These are phyloP conservation scores for Scedosporium boydii DNA, from an alignment of 2,329 filamentous ascomycete species.

Conservation along the genomic window DNA sequence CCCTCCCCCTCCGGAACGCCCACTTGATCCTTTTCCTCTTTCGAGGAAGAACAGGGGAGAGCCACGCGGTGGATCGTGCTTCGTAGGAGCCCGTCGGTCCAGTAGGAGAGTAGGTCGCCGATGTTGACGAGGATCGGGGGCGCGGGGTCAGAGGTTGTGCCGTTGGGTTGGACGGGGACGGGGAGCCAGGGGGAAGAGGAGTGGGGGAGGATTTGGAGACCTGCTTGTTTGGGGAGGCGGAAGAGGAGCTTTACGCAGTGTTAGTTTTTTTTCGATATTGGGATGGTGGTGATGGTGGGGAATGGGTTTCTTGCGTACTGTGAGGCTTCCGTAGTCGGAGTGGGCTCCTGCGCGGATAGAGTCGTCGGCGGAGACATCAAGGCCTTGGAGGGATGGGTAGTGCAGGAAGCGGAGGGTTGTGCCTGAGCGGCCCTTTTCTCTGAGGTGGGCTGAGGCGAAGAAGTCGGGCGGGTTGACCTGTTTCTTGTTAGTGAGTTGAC, in stretches of 20 bases:
- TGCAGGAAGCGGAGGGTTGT: constrained; percentile 62
- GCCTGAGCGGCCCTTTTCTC: constrained; percentile 35
- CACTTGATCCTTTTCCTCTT: background rate
- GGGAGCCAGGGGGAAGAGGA: constrained; percentile 43
- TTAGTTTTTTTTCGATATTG: constrained; percentile 3
- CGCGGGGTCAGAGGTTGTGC: constrained; percentile 45
- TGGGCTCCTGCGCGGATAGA: constrained; percentile 78
- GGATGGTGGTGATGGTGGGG: background rate
- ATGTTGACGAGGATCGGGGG: constrained; percentile 79
- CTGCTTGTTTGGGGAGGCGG: constrained; percentile 74
- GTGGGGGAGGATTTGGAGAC: constrained; percentile 67
- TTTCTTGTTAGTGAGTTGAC: background rate
- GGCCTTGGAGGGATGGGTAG: constrained; percentile 45
- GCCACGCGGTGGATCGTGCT: constrained; percentile 85
- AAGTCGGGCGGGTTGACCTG: constrained; percentile 40
- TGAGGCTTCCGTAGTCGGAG: constrained; percentile 71
- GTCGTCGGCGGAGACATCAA: constrained; percentile 21
- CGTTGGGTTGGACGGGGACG: constrained; percentile 56
- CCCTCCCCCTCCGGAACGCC: constrained; percentile 6
- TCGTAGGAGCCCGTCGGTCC: constrained; percentile 81
- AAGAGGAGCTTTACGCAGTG: constrained; percentile 55
- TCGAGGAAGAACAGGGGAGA: constrained; percentile 34
- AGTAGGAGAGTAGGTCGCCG: constrained; percentile 64
- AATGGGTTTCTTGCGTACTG: constrained; percentile 16
- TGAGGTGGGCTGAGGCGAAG: constrained; percentile 43